These are phyloP conservation scores for Globisporangium viniferum DNA, from an alignment of 352 stramenopile genomes.

Conservation along the genomic window DNA sequence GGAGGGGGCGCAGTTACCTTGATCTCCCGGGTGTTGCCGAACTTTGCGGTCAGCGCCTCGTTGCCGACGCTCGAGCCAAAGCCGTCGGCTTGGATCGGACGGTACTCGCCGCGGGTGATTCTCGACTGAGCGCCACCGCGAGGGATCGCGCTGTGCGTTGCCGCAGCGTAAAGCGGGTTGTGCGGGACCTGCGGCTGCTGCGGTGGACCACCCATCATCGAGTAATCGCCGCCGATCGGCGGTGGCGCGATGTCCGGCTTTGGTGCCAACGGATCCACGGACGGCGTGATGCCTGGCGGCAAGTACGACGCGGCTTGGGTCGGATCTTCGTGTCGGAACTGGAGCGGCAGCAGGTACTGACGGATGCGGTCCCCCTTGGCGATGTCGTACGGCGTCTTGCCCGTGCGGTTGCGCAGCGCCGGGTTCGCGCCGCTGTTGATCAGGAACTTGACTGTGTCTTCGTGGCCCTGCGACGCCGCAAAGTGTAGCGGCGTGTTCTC, in stretches of 20 bases:
- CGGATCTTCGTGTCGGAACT: slow-evolving; percentile 86
- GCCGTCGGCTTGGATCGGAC: slow-evolving; percentile 84
- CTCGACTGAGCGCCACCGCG: slow-evolving; percentile 40
- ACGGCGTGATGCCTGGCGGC: slow-evolving; percentile 74
- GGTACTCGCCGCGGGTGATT: slow-evolving; percentile 69
- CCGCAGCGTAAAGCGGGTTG: slow-evolving; percentile 69
- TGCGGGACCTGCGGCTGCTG: slow-evolving; percentile 28
- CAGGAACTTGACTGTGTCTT: slow-evolving; percentile 74
- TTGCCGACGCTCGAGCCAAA: slow-evolving; percentile 90
- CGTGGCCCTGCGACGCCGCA: slow-evolving; percentile 70
- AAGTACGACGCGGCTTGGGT: slow-evolving; percentile 51
- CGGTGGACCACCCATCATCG: slow-evolving; percentile 16
- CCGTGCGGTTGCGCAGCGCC: slow-evolving; percentile 73
- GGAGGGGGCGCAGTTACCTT: slow-evolving; percentile 79
- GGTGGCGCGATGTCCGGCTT: slow-evolving; percentile 64
- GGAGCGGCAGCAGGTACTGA: slow-evolving; percentile 82
- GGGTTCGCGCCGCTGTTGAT: slow-evolving; percentile 72
- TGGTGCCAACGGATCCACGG: slow-evolving; percentile 59
- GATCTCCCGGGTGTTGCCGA: slow-evolving; percentile 81
- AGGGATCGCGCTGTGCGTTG: slow-evolving; percentile 81
- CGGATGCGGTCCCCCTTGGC: slow-evolving; percentile 83
- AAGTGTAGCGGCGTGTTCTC: slow-evolving; percentile 84
- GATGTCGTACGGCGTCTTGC: slow-evolving; percentile 79
- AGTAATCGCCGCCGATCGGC: slow-evolving; percentile 57
- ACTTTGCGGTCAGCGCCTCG: slow-evolving; percentile 85